Evolutionary conservation across 352 stramenopile genomes (phyloP), one percentile per base, ranked within the genome.

Genomic region (Globisporangium alternatum): DNA sequence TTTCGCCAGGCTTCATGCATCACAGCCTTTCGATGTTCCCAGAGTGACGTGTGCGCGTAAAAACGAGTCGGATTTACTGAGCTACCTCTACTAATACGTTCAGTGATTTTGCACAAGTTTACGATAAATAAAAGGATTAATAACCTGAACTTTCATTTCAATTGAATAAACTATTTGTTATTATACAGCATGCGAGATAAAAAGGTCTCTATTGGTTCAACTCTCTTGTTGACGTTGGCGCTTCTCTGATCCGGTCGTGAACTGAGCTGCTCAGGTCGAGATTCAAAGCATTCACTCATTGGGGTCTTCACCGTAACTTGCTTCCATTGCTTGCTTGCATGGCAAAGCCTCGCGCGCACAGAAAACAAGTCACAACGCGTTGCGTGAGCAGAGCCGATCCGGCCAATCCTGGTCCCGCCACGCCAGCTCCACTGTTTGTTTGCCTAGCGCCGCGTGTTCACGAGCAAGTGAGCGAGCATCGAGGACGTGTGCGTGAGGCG

Each of bases 251-350:
- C 22, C n/a, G 25, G 5, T 25, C 22, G 15, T 48, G 55, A 61
- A 21, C 22, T 37, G 39, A 61, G 55, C 39, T 52, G 37, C 55
- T 61, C 55, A 61, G 55, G 22, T 60, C 21, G 15, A 55, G 48
- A 37, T 60, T 33, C 31, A n/a, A 33, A 21, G 54, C 22, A 48
- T 59, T 44, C 53, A 59, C 56, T 30, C 8, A 41, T 41, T 41
- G 8, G 35, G 10, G 8, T 41, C 35, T 41, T 41, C 35, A 41
- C 33, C 25, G 2, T 2, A 28, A 2, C 21, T 30, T 7, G 41
- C 21, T 28, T 43, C 28, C 28, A 17, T 28, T 43, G 22, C 25
- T 21, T 47, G n/a, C 25, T 19, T 15, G 39, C 37, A 17, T 44
- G 37, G 37, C 9, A 10, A 12, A 39, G 39, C 39, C 39, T 45